Base-by-base conservation (phyloP, 2,329 filamentous ascomycete genomes). In the Fusarium caatingaense region DNA sequence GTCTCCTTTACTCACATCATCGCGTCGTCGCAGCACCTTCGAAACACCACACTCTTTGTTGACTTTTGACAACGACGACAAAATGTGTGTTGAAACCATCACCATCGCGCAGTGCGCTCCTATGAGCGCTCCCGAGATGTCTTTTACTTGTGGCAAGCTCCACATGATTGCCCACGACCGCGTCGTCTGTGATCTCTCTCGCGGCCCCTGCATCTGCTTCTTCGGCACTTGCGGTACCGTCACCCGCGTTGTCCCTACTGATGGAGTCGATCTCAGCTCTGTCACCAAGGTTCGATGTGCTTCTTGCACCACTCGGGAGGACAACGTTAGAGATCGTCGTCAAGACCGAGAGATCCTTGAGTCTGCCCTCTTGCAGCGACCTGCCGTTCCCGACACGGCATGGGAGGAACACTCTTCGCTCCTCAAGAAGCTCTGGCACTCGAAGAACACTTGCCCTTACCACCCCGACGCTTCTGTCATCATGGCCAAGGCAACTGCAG, bases 191-290 rank as follows among this genome's bases (percentile, higher is more conserved):
- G 28, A 49, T 5, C 15, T 48, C 1, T 71, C 75, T 0, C 41
- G 23, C 0, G 71, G 71, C 1, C 8, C 20, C 2, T 75, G 75
- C 8, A 30, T 68, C 9, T 76, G 75, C 60, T 75, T 59, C 46
- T 72, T 76, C 4, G 76, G 74, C 0, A 75, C 73, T 2, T 77
- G 76, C 6, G 75, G 76, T 3, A 28, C 1, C 0, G 28, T 76
- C 8, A 30, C 49, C 4, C 55, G 44, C 3, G 28, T 57, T 0
- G n/a, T 59, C 5, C 25, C 41, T 0, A 55, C 64, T 25, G 30
- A 40, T 1, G 51, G 55, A 0, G 30, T 75, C 5, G 66, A 58
- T 3, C 28, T 75, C 3, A 4, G 46, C 2, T 25, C 51, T 0
- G 3, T 77, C 10, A 4, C 13, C 6, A 71, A 72, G 42, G 16